Base-by-base conservation (phyloP, 116 monocot genomes). In the Phalaenopsis hybrid region DNA sequence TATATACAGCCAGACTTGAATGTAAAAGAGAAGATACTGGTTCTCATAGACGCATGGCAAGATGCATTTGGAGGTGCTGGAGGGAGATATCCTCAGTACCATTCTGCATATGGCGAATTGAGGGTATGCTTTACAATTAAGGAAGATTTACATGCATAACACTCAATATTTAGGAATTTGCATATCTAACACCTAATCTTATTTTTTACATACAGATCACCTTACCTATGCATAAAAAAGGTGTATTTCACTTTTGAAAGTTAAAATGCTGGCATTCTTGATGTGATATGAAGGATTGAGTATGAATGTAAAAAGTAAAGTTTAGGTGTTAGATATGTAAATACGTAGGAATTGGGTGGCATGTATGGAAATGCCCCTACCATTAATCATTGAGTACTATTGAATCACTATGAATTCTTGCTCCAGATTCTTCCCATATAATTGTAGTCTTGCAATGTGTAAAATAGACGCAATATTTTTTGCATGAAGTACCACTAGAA, bases 31-130 rank as follows among this genome's bases (percentile, higher is more conserved):
- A 98, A 95, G 85, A 93, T 95, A 86, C 85, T 98, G 85, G 81
- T 82, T 82, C 89, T 98, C 45, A 89, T 98, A 79, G 92, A 98
- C 86, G 87, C 91, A 80, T 98, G 98, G 98, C 95, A 98, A 95
- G 93, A 98, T 67, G 93, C 92, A 82, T 98, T 95, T 84, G 92
- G 95, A 83, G 98, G 95, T 58, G 44, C 93, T 58, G 83, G 88
- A 81, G 95, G 89, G 74, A 93, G 81, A 83, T 92, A 95, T 89
- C 95, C 98, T 43, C 93, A 95, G 52, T 98, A 89, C 67, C 88
- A 93, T 89, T 88, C 88, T 81, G 91, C 92, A 87, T 93, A 98
- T 77, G 87, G 88, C 81, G 98, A 98, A 79, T 80, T 98, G 63
- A 88, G 88, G 90, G 98, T 95, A 90, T 80, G 46, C 8, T 74